Base-by-base conservation (phyloP, 108 stramenopile species). In the Nitzschia inconspicua region DNA sequence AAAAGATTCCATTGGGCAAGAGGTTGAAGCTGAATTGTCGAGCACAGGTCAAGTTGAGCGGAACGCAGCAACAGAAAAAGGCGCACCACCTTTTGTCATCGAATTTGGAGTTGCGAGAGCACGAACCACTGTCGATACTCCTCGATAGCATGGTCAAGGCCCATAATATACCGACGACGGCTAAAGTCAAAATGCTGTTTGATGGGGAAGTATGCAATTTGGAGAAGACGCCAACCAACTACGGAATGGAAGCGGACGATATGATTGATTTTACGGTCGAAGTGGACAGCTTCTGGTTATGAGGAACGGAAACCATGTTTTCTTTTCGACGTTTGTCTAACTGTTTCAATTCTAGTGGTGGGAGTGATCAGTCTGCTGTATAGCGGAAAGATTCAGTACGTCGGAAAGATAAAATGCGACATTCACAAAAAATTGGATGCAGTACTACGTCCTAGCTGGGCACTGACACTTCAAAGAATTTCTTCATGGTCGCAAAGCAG, bases 221-320 rank as follows among this genome's bases (percentile, higher is more conserved):
- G 19, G 31, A 16, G 0, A 44, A 36, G 20, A 79, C 67, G n/a
- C 75, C 79, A 0, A 52, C 52, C n/a, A 30, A 31, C 54, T 60
- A 73, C 22, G 80, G 79, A n/a, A 58, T 81, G 68, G 77, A 78
- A 46, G 53, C 50, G 14, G 84, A 44, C 14, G 84, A 85, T 28
- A 61, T 85, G 59, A 79, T 87, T 59, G 82, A 86, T 56, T 79
- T 83, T 3, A 47, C 22, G 6, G 31, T 44, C 25, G 32, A 52
- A n/a, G n/a, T n/a, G n/a, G n/a, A n/a, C n/a, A n/a, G n/a, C n/a
- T n/a, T n/a, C n/a, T n/a, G n/a, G n/a, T n/a, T n/a, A n/a, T n/a
- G n/a, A n/a, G n/a, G n/a, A n/a, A n/a, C n/a, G n/a, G n/a, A n/a
- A n/a, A n/a, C n/a, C n/a, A n/a, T n/a, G n/a, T n/a, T n/a, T n/a